Conservation (phyloP, 352 stramenopile species). For the Phytophthora pistaciae region DNA sequence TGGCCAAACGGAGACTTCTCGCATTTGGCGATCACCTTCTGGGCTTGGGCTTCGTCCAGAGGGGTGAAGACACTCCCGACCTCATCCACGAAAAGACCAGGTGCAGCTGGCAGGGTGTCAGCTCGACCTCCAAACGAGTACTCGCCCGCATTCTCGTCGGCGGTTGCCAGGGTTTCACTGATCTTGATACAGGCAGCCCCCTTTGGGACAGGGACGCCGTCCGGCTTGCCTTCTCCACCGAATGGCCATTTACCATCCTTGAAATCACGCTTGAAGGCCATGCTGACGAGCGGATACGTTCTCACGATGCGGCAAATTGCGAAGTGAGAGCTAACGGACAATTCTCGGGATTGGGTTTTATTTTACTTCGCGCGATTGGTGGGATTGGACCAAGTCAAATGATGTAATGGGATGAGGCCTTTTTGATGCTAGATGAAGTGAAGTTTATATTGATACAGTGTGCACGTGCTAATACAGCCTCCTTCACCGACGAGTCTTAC, state of each 20-base stretch:
- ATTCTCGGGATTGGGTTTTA: no score
- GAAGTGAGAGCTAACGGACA: no score
- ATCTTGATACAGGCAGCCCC: slow-evolving; percentile 1
- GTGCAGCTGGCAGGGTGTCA: background rate
- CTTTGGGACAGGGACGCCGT: background rate
- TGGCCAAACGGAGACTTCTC: slow-evolving; percentile 30
- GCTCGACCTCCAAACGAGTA: slow-evolving; percentile 10
- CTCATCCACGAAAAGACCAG: slow-evolving; percentile 8
- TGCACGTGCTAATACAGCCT: no score
- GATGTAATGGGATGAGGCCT: no score
- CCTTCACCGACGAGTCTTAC: no score
- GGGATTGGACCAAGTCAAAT: no score
- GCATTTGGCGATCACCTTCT: slow-evolving; percentile 4
- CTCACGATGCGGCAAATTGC: no score
- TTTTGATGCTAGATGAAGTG: no score
- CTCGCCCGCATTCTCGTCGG: background rate
- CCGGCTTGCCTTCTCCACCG: background rate
- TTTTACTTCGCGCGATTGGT: no score
- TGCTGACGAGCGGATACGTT: no score
- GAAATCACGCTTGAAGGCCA: background rate
- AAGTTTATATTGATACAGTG: no score
- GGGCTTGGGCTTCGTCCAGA: background rate
- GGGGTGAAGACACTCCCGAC: slow-evolving; percentile 5
- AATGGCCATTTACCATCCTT: background rate
- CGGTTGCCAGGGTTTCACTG: background rate